These are phyloP conservation scores for Batkoa obscura DNA, from an alignment of 371 early-diverging fungal species.

Conservation along the genomic window DNA sequence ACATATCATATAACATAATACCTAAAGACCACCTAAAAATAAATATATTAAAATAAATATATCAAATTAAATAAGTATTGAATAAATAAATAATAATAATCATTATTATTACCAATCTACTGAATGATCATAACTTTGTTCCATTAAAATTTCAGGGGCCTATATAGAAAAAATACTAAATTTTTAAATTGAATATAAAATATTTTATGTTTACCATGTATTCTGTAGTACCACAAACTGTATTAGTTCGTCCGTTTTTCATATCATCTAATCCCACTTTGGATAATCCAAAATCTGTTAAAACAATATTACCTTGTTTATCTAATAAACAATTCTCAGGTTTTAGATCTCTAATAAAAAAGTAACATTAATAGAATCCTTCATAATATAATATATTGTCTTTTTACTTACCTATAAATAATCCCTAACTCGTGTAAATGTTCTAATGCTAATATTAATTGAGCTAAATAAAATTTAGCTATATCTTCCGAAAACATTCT, in stretches of 20 bases:
- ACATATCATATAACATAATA: conserved; percentile 75
- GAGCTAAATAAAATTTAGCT: conserved; percentile 69
- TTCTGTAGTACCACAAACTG: conserved; percentile 83
- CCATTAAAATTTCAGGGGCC: conserved; percentile 56
- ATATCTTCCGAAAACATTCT: conserved; percentile 59
- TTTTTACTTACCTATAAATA: conserved; percentile 38
- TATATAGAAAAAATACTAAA: conserved; percentile 15
- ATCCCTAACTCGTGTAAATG: conserved; percentile 74
- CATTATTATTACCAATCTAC: conserved; percentile 68
- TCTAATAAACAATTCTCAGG: conserved; percentile 80
- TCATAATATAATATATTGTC: too few relatives aligned
- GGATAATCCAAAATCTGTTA: conserved; percentile 84
- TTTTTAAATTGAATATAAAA: too few relatives aligned
- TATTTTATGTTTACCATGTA: conserved; percentile 43
- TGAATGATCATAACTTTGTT: conserved; percentile 59
- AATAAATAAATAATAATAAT: too few relatives aligned
- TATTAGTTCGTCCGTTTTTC: conserved; percentile 48
- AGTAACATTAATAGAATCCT: neutral
- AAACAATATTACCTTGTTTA: conserved; percentile 56
- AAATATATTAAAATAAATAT: too few relatives aligned
- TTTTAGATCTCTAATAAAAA: conserved; percentile 38
- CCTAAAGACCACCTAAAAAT: conserved; percentile 64
- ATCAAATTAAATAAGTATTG: too few relatives aligned
- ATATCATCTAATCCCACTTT: conserved; percentile 47
- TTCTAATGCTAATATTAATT: conserved; percentile 68